These are phyloP conservation scores for Ophiostoma montium DNA, from an alignment of 2,329 filamentous ascomycete genomes.

Conservation along the genomic window DNA sequence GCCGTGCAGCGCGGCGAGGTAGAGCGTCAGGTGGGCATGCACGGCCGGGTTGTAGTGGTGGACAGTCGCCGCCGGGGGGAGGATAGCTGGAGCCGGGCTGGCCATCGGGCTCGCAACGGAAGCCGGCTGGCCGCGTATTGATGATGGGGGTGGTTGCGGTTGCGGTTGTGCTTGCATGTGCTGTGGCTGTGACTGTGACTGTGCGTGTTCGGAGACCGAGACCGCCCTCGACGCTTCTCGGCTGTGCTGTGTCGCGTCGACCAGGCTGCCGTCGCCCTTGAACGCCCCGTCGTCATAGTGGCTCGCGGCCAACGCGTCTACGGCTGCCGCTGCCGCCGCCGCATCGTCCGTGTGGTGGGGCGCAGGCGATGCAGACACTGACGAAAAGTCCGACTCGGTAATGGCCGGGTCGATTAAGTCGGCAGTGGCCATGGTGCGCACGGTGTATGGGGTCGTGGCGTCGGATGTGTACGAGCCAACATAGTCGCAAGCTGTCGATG, in stretches of 20 bases:
- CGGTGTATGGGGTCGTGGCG: neutral
- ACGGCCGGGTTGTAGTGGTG: conserved; percentile 27
- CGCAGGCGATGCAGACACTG: neutral
- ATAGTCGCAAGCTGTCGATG: too few relatives aligned
- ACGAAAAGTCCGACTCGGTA: neutral
- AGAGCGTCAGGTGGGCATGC: conserved; percentile 38
- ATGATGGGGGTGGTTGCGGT: neutral
- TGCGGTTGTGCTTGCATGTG: neutral
- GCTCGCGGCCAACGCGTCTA: neutral
- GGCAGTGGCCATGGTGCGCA: conserved; percentile 1
- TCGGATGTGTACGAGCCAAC: neutral
- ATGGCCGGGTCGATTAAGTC: conserved; percentile 6
- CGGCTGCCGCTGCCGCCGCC: neutral
- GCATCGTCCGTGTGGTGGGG: neutral
- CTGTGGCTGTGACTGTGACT: neutral
- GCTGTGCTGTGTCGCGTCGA: neutral
- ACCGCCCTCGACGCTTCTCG: neutral
- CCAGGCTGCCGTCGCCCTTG: neutral
- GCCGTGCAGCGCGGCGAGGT: conserved; percentile 43
- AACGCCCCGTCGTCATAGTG: neutral
- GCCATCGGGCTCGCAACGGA: too few relatives aligned
- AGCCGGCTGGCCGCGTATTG: neutral
- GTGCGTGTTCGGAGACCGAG: neutral
- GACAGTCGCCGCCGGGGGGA: neutral
- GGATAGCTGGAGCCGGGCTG: neutral